Base-by-base conservation (phyloP, 352 stramenopile species). In the Globisporangium perplexum region DNA sequence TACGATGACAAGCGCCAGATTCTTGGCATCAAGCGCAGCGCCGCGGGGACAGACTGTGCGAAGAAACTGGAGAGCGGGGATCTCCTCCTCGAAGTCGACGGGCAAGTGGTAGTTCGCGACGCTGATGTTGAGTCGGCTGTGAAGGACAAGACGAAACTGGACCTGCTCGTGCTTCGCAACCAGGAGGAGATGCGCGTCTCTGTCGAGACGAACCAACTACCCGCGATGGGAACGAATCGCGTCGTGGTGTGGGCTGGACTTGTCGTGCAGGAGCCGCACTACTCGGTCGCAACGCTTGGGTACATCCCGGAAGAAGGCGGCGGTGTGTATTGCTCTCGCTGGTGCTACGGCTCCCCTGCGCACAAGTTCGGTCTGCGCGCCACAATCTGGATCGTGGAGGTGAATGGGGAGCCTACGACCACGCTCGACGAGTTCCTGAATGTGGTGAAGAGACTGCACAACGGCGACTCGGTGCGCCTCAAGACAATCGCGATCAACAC, bases 401-500 rank as follows among this genome's bases (percentile, higher is more conserved):
- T 97, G 36, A 96, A 97, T 55, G 89, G 84, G 7, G 60, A 89
- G 33, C 71, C 75, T 22, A 96, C 88, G 24, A 63, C 67, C 31
- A 86, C 75, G 11, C 59, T 97, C 23, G 84, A 97, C 56, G 77
- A 79, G 49, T 96, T 97, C 53, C 65, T 97, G 39, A 59, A 60
- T 15, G 86, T 91, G 8, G 87, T 96, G 6, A 76, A 80, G 60
- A 72, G 83, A 28, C 69, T 97, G 33, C 72, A 71, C 39, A 90
- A 96, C 56, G 83, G 75, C 30, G 77, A 88, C 30, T 90, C 77
- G 28, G 86, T 96, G 39, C 86, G 90, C 3, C 71, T 97, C 46
- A 95, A 95, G 66, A 96, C 84, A 6, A 88, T 95, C 53, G 86
- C 83, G 38, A 88, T 97, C 52, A 93, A 97, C 53, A 93, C 80